These are phyloP conservation scores for Trichoderma asperelloides DNA, from an alignment of 495 filamentous ascomycete genomes.

Conservation along the genomic window DNA sequence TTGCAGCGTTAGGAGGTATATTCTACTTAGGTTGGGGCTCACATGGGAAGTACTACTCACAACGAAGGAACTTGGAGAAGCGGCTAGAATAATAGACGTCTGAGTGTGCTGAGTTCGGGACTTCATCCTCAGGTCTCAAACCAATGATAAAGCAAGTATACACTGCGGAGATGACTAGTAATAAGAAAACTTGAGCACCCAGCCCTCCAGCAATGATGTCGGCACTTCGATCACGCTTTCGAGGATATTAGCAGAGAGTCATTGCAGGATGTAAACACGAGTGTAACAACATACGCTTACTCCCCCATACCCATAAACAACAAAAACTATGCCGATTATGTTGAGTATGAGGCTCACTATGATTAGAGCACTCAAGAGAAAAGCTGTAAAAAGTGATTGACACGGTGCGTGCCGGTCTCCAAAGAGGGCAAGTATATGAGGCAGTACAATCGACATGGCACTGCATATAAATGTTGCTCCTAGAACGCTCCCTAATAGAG, in stretches of 20 bases:
- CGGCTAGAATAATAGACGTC: slow-evolving; percentile 23
- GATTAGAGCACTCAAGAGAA: slow-evolving; percentile 24
- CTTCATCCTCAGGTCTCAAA: slow-evolving; percentile 23
- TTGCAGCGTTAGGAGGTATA: slow-evolving; percentile 12
- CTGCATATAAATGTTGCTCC: slow-evolving; percentile 30
- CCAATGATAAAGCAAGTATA: slow-evolving; percentile 24
- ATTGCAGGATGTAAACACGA: not conserved
- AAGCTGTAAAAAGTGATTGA: slow-evolving; percentile 23
- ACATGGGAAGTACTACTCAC: slow-evolving; percentile 21
- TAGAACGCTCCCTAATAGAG: slow-evolving; percentile 30
- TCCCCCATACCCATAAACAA: slow-evolving; percentile 12
- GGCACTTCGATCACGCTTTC: not conserved
- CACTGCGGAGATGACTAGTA: slow-evolving; percentile 20
- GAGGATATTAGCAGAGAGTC: slow-evolving; percentile 13
- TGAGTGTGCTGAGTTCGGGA: slow-evolving; percentile 23
- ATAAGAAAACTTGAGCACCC: not conserved
- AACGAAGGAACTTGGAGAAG: slow-evolving; percentile 27
- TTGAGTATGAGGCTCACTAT: slow-evolving; percentile 27
- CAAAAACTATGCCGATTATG: slow-evolving; percentile 23
- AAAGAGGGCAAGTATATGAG: slow-evolving; percentile 30
- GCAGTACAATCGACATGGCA: slow-evolving; percentile 27
- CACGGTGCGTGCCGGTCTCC: slow-evolving; percentile 24
- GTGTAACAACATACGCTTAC: slow-evolving; percentile 13
- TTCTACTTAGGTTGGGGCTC: not conserved
- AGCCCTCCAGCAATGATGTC: not conserved